phyloP scores from a whole-genome alignment of 2,329 filamentous ascomycete species.

The Fusarium albosuccineum region DNA sequence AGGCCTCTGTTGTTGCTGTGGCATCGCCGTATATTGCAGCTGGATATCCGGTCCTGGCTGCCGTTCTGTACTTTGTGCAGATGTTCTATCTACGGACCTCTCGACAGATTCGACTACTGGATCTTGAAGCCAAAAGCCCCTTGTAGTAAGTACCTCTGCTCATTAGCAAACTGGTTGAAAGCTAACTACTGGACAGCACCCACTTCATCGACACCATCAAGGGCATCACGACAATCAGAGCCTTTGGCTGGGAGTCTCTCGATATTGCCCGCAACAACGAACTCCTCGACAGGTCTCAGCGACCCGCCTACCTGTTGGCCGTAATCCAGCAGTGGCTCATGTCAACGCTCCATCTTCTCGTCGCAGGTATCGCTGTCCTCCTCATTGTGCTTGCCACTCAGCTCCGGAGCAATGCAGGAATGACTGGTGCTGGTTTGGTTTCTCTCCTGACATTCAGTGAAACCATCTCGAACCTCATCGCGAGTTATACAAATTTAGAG shows the following conservation, averaged over 20 bases:
- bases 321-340: constrained; percentile 71
- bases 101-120: constrained; percentile 69
- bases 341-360: constrained; percentile 63
- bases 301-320: constrained; percentile 68
- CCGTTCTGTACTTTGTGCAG: constrained; percentile 64
- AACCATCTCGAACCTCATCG: constrained; percentile 36
- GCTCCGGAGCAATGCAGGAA: constrained; percentile 51
- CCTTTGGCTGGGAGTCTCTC: constrained; percentile 63
- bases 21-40: constrained; percentile 60
- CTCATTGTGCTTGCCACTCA: constrained; percentile 63
- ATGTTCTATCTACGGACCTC: constrained; percentile 72
- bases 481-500: constrained; percentile 41
- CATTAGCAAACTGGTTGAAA: fast-evolving
- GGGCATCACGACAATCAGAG: constrained; percentile 68
- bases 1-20: constrained; percentile 61
- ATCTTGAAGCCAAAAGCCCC: constrained; percentile 72
- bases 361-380: constrained; percentile 61
- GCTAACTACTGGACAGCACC: constrained; percentile 44
- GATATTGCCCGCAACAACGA: constrained; percentile 57
- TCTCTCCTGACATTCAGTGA: constrained; percentile 52
- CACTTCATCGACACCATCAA: constrained; percentile 69
- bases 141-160: constrained; percentile 40
- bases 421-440: constrained; percentile 56
- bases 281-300: constrained; percentile 67
- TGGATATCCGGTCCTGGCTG: constrained; percentile 63